Conservation (phyloP, 371 early-diverging fungal genomes). For the Syncephalis plumigaleata region DNA sequence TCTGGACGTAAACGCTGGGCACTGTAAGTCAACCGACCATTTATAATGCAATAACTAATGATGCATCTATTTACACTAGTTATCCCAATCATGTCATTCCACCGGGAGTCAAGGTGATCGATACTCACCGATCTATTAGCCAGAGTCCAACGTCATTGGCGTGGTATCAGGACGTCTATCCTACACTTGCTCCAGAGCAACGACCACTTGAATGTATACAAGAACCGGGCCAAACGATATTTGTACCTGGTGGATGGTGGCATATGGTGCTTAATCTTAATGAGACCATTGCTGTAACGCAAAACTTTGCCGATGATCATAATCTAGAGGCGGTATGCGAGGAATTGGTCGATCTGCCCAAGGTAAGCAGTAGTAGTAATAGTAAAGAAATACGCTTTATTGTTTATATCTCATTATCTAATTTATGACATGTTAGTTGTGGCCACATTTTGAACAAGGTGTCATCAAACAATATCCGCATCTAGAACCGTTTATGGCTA, state of each 20-base stretch:
- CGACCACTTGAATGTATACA: conserved; percentile 66
- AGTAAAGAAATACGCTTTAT: no score
- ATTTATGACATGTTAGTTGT: no score
- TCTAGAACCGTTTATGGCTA: no score
- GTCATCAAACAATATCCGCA: no score
- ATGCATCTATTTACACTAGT: conserved; percentile 32
- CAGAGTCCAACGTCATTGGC: conserved; percentile 45
- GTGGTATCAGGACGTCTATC: conserved; percentile 19
- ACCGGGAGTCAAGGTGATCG: conserved; percentile 27
- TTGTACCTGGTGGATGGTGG: conserved; percentile 73
- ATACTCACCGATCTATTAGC: conserved; percentile 21
- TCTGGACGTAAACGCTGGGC: conserved; percentile 31
- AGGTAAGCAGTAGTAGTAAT: no score
- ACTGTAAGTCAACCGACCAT: background rate
- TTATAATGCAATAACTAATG: conserved; percentile 7
- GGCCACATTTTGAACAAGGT: no score
- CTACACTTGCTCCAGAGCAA: conserved; percentile 23
- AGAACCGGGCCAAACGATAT: conserved; percentile 63
- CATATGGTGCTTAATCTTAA: conserved; percentile 72
- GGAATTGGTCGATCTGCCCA: no score
- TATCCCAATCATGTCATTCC: conserved; percentile 41
- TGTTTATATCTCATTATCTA: no score
- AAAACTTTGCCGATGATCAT: conserved; percentile 43
- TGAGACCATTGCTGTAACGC: conserved; percentile 31
- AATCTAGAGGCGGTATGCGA: conserved; percentile 24